Percentiles rank a stretch among this genome's conserved stretches.
Evolutionary conservation across 1,284 basidiomycete genomes (phyloP).

Genomic region (Grifola frondosa): DNA sequence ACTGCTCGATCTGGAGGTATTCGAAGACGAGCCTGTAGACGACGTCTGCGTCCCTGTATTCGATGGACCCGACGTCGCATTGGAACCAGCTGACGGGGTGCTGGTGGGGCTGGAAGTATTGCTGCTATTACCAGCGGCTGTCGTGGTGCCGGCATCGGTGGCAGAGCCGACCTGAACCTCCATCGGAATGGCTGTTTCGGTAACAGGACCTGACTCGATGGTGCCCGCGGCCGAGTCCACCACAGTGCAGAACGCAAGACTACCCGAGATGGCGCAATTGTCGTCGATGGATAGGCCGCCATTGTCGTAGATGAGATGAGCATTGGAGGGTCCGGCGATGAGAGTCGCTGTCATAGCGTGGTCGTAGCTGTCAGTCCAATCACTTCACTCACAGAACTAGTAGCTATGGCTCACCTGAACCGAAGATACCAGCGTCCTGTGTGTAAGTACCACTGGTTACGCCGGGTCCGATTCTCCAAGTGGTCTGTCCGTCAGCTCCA

Average conservation of each 20-base stretch:
- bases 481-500: conserved; percentile 41
- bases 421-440: conserved; percentile 33
- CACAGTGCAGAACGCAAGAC: conserved; percentile 26
- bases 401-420: conserved; percentile 35
- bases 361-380: too few species aligned
- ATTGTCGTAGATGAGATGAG: conserved; percentile 24
- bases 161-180: conserved; percentile 23
- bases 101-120: neutral
- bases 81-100: conserved; percentile 8
- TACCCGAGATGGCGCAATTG: conserved; percentile 24
- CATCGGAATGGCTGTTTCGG: conserved; percentile 24
- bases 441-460: conserved; percentile 32
- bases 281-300: conserved; percentile 20
- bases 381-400: too few species aligned
- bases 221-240: conserved; percentile 13
- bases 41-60: conserved; percentile 1
- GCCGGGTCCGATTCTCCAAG: conserved; percentile 41
- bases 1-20: neutral
- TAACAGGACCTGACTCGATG: conserved; percentile 6
- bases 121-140: neutral
- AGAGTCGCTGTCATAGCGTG: conserved; percentile 25
- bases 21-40: neutral
- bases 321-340: conserved; percentile 27
- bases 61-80: conserved; percentile 1
- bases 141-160: conserved; percentile 5